These are phyloP conservation scores for Sanghuangporus weigelae DNA, from an alignment of 1,284 basidiomycete species.

Conservation along the genomic window DNA sequence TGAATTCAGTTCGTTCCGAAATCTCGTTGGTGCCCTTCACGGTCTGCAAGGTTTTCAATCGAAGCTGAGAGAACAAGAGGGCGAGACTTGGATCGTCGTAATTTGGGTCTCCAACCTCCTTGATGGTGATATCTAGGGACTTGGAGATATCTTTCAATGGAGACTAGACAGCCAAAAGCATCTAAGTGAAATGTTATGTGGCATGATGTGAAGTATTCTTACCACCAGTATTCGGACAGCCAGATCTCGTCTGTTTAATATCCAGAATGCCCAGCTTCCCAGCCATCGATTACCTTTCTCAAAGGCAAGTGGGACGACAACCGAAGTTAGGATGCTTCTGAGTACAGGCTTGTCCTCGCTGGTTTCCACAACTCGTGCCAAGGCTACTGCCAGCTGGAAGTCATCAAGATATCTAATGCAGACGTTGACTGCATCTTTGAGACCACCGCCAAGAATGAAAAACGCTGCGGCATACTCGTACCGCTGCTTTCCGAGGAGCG, in stretches of 20 bases:
- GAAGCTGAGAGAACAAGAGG: conserved; percentile 85
- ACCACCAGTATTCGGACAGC: conserved; percentile 82
- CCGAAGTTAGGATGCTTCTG: conserved; percentile 60
- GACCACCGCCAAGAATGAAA: conserved; percentile 85
- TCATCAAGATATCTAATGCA: conserved; percentile 87
- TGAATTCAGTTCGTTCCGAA: conserved; percentile 81
- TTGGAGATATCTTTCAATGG: conserved; percentile 69
- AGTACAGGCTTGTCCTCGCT: conserved; percentile 80
- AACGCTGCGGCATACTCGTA: conserved; percentile 97
- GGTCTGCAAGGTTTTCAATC: conserved; percentile 85
- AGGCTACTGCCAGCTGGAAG: conserved; percentile 83
- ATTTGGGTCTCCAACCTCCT: conserved; percentile 75
- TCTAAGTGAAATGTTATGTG: not conserved
- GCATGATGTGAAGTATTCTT: conserved; percentile 23
- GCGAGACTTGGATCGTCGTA: conserved; percentile 91
- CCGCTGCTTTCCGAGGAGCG: conserved; percentile 86
- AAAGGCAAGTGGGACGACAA: conserved; percentile 82
- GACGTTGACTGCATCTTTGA: conserved; percentile 91
- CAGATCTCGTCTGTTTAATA: conserved; percentile 78
- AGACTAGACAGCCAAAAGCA: conserved; percentile 42
- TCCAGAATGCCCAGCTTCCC: conserved; percentile 97
- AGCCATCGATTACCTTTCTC: conserved; percentile 87
- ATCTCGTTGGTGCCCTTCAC: conserved; percentile 90
- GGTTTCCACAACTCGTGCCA: conserved; percentile 81
- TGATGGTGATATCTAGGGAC: conserved; percentile 46